These are phyloP conservation scores for Nakazawaea wyomingensis DNA, from an alignment of 805 yeast genomes.

Conservation along the genomic window DNA sequence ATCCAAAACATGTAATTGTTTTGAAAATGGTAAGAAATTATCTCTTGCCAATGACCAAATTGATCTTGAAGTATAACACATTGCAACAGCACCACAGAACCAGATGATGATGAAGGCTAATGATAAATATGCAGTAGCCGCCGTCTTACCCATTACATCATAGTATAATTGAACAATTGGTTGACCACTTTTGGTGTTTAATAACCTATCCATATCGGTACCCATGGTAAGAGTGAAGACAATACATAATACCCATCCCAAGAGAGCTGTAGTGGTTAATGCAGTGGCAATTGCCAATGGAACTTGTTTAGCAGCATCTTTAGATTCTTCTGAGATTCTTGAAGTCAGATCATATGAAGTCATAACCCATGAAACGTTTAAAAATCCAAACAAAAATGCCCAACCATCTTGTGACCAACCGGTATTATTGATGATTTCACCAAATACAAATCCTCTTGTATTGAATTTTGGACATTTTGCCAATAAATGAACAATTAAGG, in stretches of 20 bases:
- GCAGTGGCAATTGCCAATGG: conserved; percentile 58
- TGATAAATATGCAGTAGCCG: conserved; percentile 47
- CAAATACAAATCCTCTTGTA: conserved; percentile 42
- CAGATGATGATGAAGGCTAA: conserved; percentile 45
- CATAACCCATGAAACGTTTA: conserved; percentile 56
- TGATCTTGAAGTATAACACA: conserved; percentile 45
- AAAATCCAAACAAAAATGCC: conserved; percentile 53
- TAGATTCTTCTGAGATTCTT: conserved; percentile 52
- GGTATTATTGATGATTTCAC: conserved; percentile 38
- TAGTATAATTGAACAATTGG: conserved; percentile 48
- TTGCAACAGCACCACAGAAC: conserved; percentile 48
- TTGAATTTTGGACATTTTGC: conserved; percentile 46
- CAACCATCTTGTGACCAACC: conserved; percentile 51
- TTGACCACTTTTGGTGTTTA: conserved; percentile 36
- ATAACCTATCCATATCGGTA: conserved; percentile 29
- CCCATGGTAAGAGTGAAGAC: conserved; percentile 43
- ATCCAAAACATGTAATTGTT: conserved; percentile 36
- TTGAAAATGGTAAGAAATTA: conserved; percentile 43
- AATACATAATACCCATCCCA: conserved; percentile 46
- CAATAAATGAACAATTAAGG: conserved; percentile 47
- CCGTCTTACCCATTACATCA: conserved; percentile 46
- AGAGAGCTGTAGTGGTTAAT: conserved; percentile 40
- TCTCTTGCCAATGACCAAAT: conserved; percentile 56
- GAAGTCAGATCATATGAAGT: conserved; percentile 53
- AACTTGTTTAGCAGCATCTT: conserved; percentile 47